phyloP scores from a whole-genome alignment of 2,329 filamentous ascomycete genomes.

The Zasmidium citrigriseum region DNA sequence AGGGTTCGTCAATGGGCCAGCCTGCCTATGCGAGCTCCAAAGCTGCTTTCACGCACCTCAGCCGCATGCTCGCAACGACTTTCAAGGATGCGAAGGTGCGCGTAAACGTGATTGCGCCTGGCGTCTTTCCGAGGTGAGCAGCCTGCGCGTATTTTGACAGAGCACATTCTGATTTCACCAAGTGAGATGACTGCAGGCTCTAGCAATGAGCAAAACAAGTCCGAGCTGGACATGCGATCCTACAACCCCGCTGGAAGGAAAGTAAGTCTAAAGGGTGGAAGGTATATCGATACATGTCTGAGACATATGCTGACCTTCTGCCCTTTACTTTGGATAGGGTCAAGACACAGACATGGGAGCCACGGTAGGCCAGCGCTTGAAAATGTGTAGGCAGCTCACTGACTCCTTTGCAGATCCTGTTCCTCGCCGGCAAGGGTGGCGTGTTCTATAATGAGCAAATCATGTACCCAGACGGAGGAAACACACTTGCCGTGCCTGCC shows the following conservation, averaged over 20 bases:
- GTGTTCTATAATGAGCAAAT: conserved; percentile 57
- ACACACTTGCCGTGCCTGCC: conserved; percentile 14
- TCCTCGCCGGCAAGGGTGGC: conserved; percentile 53
- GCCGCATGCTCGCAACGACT: conserved; percentile 48
- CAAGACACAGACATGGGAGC: conserved; percentile 54
- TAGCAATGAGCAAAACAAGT: conserved; percentile 51
- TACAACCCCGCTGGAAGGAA: conserved; percentile 48
- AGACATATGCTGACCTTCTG: too few relatives aligned
- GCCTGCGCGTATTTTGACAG: neutral
- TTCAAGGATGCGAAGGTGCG: conserved; percentile 46
- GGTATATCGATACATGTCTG: too few relatives aligned
- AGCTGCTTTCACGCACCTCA: conserved; percentile 49
- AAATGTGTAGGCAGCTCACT: neutral
- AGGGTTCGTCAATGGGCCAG: conserved; percentile 52
- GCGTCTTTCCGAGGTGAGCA: conserved; percentile 39
- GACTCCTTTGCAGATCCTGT: conserved; percentile 38
- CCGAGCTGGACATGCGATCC: conserved; percentile 41
- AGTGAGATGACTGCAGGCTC: conserved; percentile 51
- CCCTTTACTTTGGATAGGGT: too few relatives aligned
- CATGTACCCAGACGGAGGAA: conserved; percentile 49
- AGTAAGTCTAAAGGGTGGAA: too few relatives aligned
- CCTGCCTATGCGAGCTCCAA: conserved; percentile 56
- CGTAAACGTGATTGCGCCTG: conserved; percentile 48
- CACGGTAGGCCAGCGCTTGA: conserved; percentile 26
- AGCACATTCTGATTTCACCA: neutral